These are phyloP conservation scores for Hibiscus trionum DNA, from an alignment of 345 rosid genomes.

Conservation along the genomic window DNA sequence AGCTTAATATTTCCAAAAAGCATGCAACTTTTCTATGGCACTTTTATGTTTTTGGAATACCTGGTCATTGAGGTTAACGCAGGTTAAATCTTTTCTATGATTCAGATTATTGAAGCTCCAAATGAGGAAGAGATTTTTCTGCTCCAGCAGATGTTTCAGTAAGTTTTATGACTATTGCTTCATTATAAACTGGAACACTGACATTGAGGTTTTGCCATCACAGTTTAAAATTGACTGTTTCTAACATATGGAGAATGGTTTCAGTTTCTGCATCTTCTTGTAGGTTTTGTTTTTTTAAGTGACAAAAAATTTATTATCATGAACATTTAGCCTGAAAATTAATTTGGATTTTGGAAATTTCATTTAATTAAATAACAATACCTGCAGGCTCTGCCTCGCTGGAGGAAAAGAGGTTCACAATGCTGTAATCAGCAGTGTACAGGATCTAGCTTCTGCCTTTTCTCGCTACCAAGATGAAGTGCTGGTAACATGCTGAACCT, in stretches of 20 bases:
- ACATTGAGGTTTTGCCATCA: not conserved
- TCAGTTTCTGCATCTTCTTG: conserved; percentile 5
- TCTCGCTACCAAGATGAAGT: conserved; percentile 90
- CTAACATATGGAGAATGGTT: not conserved
- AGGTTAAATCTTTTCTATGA: conserved; percentile 21
- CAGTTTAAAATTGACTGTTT: not conserved
- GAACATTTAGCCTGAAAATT: conserved; percentile 3
- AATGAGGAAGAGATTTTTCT: conserved; percentile 81
- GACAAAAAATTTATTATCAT: not conserved
- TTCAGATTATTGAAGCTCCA: conserved; percentile 96
- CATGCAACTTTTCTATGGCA: not conserved
- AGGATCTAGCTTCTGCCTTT: conserved; percentile 78
- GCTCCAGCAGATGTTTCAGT: conserved; percentile 83
- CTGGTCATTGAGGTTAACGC: conserved; percentile 16
- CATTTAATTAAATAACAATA: not conserved
- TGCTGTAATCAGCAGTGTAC: conserved; percentile 89
- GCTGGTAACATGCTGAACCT: conserved; percentile 40
- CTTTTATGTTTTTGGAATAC: conserved; percentile 12
- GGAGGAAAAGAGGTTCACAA: conserved; percentile 95
- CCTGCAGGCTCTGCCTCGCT: conserved; percentile 67
- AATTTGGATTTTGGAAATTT: not conserved
- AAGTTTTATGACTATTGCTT: conserved; percentile 23
- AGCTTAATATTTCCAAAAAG: too few relatives aligned
- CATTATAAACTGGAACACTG: not conserved
- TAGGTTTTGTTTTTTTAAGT: not conserved